Base-by-base conservation (phyloP, 352 stramenopile species). In the Pythium monospermum region DNA sequence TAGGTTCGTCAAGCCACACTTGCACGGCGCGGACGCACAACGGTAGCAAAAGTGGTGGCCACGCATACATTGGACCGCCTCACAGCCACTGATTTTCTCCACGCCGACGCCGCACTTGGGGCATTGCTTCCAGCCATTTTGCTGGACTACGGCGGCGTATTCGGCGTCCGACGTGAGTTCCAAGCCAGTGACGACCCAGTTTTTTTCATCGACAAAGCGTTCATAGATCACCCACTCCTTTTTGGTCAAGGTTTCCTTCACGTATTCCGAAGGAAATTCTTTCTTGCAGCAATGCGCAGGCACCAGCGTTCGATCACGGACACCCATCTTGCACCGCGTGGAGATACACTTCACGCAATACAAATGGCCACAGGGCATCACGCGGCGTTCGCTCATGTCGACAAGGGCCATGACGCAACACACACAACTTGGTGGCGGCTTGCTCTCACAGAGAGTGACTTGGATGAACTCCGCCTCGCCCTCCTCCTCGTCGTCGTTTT, bases 221-320 rank as follows among this genome's bases (percentile, higher is more conserved):
- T 82, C 65, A 42, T 91, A 89, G 3, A 22, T 63, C 8, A 7
- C 4, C 22, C 76, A 62, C 16, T 78, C 66, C 11, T 12, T 16
- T 7, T 12, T 23, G 26, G 46, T 33, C 11, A 91, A 56, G 32
- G 53, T 74, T 22, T 79, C 60, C 2, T 44, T 44, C 10, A 91
- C 68, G 49, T 87, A 89, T 15, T 91, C 77, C 16, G 43, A 48
- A 0, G 80, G 80, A 25, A 83, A 83, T 12, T 91, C 80, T 30
- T 73, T 72, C 49, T 74, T 75, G 64, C 77, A 91, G 66, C 77
- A 91, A 46, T 84, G 77, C 12, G 76, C 69, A 28, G 80, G 80
- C 21, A 83, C 60, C 49, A 86, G 63, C 23, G 66, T 64, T 8
- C 80, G 73, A 49, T 91, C 72, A 3, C 52, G 49, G 0, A 87